A percentile compares a stretch with the other conserved stretches of the same genome.
phyloP scores from a whole-genome alignment of 2,329 filamentous ascomycete genomes.

The Lecanicillium sp. region DNA sequence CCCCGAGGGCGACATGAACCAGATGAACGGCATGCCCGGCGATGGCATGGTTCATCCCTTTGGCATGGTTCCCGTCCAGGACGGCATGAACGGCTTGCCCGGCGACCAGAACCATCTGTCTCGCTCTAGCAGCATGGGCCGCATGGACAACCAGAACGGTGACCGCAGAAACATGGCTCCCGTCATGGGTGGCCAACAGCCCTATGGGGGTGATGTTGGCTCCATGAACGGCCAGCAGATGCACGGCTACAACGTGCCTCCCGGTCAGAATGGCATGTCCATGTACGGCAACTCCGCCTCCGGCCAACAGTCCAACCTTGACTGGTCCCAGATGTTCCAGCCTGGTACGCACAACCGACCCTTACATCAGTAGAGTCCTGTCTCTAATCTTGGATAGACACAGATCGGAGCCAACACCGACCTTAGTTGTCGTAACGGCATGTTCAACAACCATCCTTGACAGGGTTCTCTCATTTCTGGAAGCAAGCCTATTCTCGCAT shows the following conservation, averaged over 20 bases:
- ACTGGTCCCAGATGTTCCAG: slow-evolving; percentile 76
- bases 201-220: slow-evolving; percentile 51
- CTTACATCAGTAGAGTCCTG: no score
- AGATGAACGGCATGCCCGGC: slow-evolving; percentile 51
- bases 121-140: slow-evolving; percentile 52
- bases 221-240: slow-evolving; percentile 60
- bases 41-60: slow-evolving; percentile 52
- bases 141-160: slow-evolving; percentile 47
- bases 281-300: slow-evolving; percentile 54
- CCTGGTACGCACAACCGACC: slow-evolving; percentile 61
- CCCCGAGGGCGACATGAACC: slow-evolving; percentile 47
- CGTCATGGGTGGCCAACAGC: slow-evolving; percentile 44
- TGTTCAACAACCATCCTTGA: no score
- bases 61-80: slow-evolving; percentile 46
- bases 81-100: slow-evolving; percentile 52
- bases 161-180: slow-evolving; percentile 49
- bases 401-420: slow-evolving; percentile 64
- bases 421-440: slow-evolving; percentile 40
- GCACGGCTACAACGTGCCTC: slow-evolving; percentile 57
- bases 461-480: no score
- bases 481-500: no score
- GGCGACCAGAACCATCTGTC: slow-evolving; percentile 56
- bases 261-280: slow-evolving; percentile 55
- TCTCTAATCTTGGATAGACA: slow-evolving; percentile 57
- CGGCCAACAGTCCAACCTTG: slow-evolving; percentile 56